Percentiles rank a stretch among this genome's conserved stretches.
Conservation (phyloP, 805 yeast genomes). For the Diddensiella caesifluorescens region DNA sequence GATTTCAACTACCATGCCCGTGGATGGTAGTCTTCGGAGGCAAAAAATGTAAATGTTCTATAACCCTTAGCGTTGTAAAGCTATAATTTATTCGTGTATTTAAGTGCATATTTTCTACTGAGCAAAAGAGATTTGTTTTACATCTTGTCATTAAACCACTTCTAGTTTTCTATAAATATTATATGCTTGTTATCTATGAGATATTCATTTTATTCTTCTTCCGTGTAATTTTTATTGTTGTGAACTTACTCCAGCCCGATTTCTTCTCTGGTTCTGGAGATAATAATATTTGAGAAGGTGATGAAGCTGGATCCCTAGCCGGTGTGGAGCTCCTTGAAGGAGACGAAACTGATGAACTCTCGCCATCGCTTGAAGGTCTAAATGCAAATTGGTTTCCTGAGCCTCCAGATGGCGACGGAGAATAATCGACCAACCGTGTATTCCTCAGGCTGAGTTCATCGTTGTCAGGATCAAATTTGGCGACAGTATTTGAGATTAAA, state of each 20-base stretch:
- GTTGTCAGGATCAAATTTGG: constrained; percentile 8
- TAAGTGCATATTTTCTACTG: not conserved
- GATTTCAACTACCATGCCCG: constrained; percentile 39
- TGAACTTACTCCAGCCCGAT: not conserved
- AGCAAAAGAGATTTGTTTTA: not conserved
- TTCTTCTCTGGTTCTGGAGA: no score
- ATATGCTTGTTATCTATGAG: not conserved
- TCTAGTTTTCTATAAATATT: no score
- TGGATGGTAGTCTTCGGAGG: constrained; percentile 37
- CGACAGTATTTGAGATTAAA: constrained; percentile 3
- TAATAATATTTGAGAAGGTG: no score
- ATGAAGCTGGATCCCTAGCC: no score
- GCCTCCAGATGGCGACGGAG: no score
- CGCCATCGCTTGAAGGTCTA: no score
- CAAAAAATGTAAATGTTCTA: no score
- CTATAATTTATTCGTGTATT: no score
- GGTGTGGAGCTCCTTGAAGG: not conserved
- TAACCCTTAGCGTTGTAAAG: no score
- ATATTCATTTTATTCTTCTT: not conserved
- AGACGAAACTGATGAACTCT: constrained; percentile 1
- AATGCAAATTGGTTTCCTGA: no score
- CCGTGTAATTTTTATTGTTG: not conserved
- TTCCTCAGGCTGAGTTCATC: constrained; percentile 8
- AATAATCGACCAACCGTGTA: no score
- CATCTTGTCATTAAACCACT: no score